A percentile compares a stretch with the other conserved stretches of the same genome.
Conservation (phyloP, 805 yeast genomes). For the Ogataea philodendri region DNA sequence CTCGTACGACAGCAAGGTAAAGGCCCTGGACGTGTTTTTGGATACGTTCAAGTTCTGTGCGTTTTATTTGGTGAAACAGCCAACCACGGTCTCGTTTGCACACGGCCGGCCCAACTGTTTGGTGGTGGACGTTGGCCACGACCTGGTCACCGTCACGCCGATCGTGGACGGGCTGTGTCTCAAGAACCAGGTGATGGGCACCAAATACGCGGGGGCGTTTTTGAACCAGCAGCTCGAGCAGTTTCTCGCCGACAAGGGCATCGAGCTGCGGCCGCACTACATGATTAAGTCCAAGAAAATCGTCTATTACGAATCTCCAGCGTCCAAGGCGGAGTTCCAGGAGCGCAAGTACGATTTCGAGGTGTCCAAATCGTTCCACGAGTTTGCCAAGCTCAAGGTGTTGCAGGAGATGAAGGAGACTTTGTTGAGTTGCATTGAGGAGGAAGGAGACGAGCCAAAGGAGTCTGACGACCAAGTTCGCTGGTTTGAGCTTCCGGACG, state of each 20-base stretch:
- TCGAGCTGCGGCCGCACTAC: slow-evolving; percentile 46
- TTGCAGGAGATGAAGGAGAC: slow-evolving; percentile 77
- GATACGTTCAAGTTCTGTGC: slow-evolving; percentile 77
- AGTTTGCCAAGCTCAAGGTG: slow-evolving; percentile 53
- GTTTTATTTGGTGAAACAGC: slow-evolving; percentile 72
- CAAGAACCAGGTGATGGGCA: slow-evolving; percentile 64
- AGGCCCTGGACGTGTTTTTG: slow-evolving; percentile 66
- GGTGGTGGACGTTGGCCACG: slow-evolving; percentile 85
- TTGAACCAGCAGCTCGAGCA: slow-evolving; percentile 53
- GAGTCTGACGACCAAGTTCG: slow-evolving; percentile 36
- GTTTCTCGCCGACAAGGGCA: slow-evolving; percentile 34
- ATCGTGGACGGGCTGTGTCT: slow-evolving; percentile 80
- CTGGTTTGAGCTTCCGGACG: slow-evolving; percentile 73
- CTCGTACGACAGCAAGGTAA: slow-evolving; percentile 59
- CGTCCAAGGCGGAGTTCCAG: slow-evolving; percentile 28
- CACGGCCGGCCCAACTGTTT: slow-evolving; percentile 85
- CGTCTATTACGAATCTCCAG: slow-evolving; percentile 29
- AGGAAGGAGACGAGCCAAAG: slow-evolving; percentile 26
- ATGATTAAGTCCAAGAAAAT: slow-evolving; percentile 46
- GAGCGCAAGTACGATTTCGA: slow-evolving; percentile 34
- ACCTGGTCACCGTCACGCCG: slow-evolving; percentile 71
- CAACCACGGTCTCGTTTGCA: slow-evolving; percentile 87
- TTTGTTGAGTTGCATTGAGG: slow-evolving; percentile 46
- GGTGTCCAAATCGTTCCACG: slow-evolving; percentile 50
- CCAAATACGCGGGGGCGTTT: slow-evolving; percentile 71